These are phyloP conservation scores for Pulveroboletus ravenelii DNA, from an alignment of 768 basidiomycete genomes.

Conservation along the genomic window DNA sequence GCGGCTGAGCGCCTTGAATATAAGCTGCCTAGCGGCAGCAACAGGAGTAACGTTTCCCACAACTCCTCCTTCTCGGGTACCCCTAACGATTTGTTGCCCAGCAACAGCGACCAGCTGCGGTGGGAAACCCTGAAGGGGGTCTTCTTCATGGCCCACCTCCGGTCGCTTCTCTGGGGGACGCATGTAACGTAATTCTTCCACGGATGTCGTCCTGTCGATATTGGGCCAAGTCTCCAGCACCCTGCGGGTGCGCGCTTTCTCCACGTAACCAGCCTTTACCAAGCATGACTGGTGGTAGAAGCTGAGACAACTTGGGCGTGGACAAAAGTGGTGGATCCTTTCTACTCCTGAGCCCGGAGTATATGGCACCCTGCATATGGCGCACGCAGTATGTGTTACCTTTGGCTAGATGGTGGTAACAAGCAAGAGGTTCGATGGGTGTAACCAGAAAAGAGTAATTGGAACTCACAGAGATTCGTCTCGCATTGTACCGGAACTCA, in stretches of 20 bases:
- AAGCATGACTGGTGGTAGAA: constrained; percentile 51
- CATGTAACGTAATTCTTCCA: not conserved
- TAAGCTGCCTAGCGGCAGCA: constrained; percentile 42
- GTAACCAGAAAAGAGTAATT: not conserved
- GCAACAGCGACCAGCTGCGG: constrained; percentile 39
- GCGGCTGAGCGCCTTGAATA: constrained; percentile 35
- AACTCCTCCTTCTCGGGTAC: constrained; percentile 39
- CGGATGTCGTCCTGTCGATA: constrained; percentile 16
- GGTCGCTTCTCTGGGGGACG: constrained; percentile 12
- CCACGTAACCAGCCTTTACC: constrained; percentile 23
- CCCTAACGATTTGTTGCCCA: constrained; percentile 51
- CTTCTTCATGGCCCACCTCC: not conserved
- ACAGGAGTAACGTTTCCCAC: constrained; percentile 50
- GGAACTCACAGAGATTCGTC: constrained; percentile 34
- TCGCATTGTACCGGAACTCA: constrained; percentile 32
- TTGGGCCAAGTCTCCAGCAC: constrained; percentile 38
- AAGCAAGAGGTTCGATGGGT: not conserved
- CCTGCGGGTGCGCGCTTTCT: constrained; percentile 18
- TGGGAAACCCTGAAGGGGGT: constrained; percentile 30
- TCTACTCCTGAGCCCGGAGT: constrained; percentile 33
- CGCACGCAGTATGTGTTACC: constrained; percentile 36
- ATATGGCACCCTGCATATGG: constrained; percentile 43
- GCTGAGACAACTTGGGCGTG: constrained; percentile 42
- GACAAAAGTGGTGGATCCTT: constrained; percentile 53
- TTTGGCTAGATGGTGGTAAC: constrained; percentile 35